Evolutionary conservation across 2,329 filamentous ascomycete genomes (phyloP).

Genomic region (Venturia carpophila): DNA sequence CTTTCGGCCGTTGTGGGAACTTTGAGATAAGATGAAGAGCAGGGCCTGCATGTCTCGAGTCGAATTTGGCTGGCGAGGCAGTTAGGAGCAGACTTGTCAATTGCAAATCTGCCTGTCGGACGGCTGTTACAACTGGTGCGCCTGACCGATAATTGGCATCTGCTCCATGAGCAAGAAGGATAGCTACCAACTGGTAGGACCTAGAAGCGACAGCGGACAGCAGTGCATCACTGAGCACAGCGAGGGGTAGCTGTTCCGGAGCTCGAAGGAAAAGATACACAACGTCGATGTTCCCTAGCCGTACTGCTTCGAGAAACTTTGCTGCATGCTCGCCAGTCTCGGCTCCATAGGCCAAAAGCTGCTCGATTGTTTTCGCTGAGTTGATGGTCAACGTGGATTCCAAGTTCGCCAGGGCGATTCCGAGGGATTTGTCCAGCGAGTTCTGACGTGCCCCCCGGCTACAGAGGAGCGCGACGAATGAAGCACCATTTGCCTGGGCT

Average conservation of each 20-base stretch:
- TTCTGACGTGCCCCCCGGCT: slow-evolving; percentile 4
- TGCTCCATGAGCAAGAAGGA: slow-evolving; percentile 11
- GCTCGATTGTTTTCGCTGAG: neutral
- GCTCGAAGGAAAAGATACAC: slow-evolving; percentile 2
- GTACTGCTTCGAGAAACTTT: neutral
- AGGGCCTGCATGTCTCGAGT: neutral
- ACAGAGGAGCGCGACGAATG: slow-evolving; percentile 8
- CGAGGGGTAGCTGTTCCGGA: neutral
- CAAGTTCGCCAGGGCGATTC: slow-evolving; percentile 5
- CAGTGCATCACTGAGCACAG: slow-evolving; percentile 4
- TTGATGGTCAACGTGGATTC: neutral
- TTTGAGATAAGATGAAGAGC: neutral
- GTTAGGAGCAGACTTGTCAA: slow-evolving; percentile 3
- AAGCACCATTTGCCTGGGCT: neutral
- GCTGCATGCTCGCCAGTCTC: neutral
- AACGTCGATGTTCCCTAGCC: slow-evolving; percentile 1
- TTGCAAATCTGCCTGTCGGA: neutral
- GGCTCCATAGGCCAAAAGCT: neutral
- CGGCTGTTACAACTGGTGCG: neutral
- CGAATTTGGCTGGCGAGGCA: neutral
- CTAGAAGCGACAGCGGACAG: neutral
- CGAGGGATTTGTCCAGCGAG: slow-evolving; percentile 5
- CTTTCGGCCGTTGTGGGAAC: neutral
- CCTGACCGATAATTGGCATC: neutral
- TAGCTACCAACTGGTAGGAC: neutral